Percentiles rank a stretch among this genome's conserved stretches.
Conservation (phyloP, 164 flowering plant genomes). For the Macadamia tetraphylla region DNA sequence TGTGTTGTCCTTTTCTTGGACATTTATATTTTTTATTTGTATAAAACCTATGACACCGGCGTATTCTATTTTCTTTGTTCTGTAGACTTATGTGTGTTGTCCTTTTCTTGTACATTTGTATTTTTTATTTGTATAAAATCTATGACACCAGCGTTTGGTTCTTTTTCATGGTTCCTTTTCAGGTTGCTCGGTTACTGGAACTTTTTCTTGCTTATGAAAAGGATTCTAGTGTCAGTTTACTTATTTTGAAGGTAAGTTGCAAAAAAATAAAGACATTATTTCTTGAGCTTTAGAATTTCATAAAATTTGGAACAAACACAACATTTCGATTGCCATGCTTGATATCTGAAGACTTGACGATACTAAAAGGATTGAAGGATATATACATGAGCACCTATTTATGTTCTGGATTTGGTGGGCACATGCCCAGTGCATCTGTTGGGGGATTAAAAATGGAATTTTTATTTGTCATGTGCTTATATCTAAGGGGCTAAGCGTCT, state of each 20-base stretch:
- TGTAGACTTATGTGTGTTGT: no score
- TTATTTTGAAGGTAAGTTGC: conserved; percentile 63
- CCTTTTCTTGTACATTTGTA: background rate
- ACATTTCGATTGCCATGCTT: background rate
- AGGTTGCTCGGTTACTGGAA: conserved; percentile 61
- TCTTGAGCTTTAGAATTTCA: background rate
- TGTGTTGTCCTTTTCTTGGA: background rate
- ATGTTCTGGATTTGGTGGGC: background rate
- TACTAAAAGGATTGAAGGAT: background rate
- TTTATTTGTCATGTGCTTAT: no score
- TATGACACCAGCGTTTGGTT: background rate
- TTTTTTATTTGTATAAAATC: no score
- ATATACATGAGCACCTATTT: background rate
- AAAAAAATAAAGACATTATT: background rate
- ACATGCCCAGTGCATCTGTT: background rate
- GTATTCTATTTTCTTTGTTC: background rate
- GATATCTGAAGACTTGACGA: background rate
- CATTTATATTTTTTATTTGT: no score
- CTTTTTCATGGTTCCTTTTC: conserved; percentile 7
- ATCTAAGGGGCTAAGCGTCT: no score
- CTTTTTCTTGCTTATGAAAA: conserved; percentile 56
- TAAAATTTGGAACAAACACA: background rate
- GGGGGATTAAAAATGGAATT: background rate
- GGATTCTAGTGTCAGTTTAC: conserved; percentile 58
- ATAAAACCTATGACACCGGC: no score